A percentile compares a stretch with the other conserved stretches of the same genome.
Evolutionary conservation across 768 basidiomycete species (phyloP).

Genomic region (Russula earlei): DNA sequence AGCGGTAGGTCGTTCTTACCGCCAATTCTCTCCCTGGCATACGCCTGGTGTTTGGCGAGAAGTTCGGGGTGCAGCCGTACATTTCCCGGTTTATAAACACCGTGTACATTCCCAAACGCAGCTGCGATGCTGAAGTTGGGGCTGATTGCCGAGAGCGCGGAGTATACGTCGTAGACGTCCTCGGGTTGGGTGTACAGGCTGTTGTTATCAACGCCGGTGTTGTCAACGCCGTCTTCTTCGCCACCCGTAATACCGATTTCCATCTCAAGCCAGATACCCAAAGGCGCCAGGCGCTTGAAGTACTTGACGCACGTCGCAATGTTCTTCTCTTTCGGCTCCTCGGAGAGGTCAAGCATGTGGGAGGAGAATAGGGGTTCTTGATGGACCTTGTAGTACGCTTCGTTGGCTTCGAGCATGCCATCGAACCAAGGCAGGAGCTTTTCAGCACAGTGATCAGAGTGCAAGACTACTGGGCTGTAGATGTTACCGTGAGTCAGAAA

Average conservation of each 20-base stretch:
- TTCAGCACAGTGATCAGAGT: conserved; percentile 97
- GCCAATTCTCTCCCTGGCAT: conserved; percentile 58
- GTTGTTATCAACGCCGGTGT: conserved; percentile 89
- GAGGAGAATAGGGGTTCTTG: conserved; percentile 86
- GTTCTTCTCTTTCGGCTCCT: conserved; percentile 87
- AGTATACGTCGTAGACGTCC: conserved; percentile 88
- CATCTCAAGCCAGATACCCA: conserved; percentile 99
- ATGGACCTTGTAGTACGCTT: conserved; percentile 86
- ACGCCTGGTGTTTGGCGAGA: conserved; percentile 82
- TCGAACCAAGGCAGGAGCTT: conserved; percentile 99
- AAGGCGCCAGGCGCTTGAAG: conserved; percentile 87
- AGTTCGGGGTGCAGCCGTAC: conserved; percentile 89
- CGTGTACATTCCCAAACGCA: conserved; percentile 97
- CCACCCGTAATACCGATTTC: conserved; percentile 99
- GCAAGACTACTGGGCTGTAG: conserved; percentile 83
- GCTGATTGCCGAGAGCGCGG: conserved; percentile 70
- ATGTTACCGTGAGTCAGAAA: conserved; percentile 1
- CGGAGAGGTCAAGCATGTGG: conserved; percentile 98
- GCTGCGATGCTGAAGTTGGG: conserved; percentile 98
- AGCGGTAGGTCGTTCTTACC: conserved; percentile 64
- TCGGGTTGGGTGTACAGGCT: conserved; percentile 95
- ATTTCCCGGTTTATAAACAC: conserved; percentile 99
- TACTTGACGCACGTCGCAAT: conserved; percentile 90
- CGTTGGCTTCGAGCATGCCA: conserved; percentile 95
- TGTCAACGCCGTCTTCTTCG: conserved; percentile 99